Conservation (phyloP, 176 grass and related monocot genomes). For the Carex cristatella region DNA sequence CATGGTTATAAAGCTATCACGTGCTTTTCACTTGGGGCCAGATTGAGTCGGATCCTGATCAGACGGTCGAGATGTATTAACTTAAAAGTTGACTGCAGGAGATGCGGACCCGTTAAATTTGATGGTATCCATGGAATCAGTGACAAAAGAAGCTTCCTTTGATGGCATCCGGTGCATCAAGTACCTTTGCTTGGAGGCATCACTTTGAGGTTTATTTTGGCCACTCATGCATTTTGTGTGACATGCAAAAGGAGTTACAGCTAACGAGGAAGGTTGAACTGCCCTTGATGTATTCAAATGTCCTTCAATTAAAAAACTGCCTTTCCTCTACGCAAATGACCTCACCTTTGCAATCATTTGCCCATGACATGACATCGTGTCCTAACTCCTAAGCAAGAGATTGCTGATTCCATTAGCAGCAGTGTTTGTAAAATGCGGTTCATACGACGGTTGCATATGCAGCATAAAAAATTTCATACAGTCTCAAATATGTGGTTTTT, state of each 20-base stretch:
- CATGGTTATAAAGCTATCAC: too few species aligned
- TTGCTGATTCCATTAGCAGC: too few species aligned
- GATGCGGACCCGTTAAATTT: not conserved
- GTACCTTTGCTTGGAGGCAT: not conserved
- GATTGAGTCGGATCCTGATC: too few species aligned
- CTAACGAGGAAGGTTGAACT: not conserved
- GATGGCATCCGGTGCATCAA: not conserved
- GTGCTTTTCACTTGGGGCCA: too few species aligned
- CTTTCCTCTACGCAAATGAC: not conserved
- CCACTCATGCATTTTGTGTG: not conserved
- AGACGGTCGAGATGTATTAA: too few species aligned
- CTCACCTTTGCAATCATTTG: conserved; percentile 14
- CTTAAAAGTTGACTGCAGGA: too few species aligned
- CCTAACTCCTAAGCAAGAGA: too few species aligned
- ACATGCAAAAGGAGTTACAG: conserved; percentile 13
- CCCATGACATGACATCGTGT: not conserved
- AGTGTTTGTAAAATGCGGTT: too few species aligned
- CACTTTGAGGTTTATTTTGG: not conserved
- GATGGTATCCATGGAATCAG: not conserved
- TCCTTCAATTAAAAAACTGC: not conserved
- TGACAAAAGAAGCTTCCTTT: not conserved
- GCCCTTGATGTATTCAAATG: not conserved
- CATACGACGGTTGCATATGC: too few species aligned
- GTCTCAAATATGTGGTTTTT: too few species aligned
- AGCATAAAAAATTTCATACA: too few species aligned